These are phyloP conservation scores for Takashimella koratensis DNA, from an alignment of 1,284 basidiomycete species.

Conservation along the genomic window DNA sequence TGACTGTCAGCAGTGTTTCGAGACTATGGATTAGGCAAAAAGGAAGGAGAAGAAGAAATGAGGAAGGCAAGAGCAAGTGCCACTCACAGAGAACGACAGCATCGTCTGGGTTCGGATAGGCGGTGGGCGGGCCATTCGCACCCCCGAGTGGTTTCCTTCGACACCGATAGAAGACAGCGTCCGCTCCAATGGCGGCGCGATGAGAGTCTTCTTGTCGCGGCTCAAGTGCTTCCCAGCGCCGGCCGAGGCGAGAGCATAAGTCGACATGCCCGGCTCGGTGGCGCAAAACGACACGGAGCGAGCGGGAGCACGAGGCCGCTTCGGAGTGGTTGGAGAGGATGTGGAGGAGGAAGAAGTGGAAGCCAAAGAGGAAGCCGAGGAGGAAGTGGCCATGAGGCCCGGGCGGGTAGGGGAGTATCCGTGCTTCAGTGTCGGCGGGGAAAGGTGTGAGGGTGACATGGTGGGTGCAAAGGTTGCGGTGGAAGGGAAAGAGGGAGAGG, in stretches of 20 bases:
- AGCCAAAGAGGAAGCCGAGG: not conserved
- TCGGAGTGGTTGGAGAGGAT: not conserved
- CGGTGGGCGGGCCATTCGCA: not conserved
- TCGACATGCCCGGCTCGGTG: not conserved
- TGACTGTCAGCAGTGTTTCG: too few relatives aligned
- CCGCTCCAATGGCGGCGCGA: slow-evolving; percentile 18
- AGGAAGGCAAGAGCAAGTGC: not conserved
- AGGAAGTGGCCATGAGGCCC: not conserved
- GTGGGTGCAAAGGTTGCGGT: not conserved
- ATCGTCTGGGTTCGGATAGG: not conserved
- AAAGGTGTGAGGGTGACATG: not conserved
- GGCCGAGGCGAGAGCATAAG: not conserved
- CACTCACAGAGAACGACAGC: not conserved
- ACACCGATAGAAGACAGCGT: slow-evolving; percentile 4
- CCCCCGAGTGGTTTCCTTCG: not conserved
- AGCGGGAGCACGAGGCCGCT: not conserved
- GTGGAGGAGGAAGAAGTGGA: not conserved
- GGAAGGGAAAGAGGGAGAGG: not conserved
- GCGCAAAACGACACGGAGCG: not conserved
- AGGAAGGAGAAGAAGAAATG: not conserved
- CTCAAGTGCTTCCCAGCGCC: slow-evolving; percentile 5
- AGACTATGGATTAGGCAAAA: too few relatives aligned
- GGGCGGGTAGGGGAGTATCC: not conserved
- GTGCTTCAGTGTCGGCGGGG: not conserved
- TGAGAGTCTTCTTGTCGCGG: slow-evolving; percentile 12